Conservation (phyloP, 148 eudicot genomes). For the Agrostemma githago region DNA sequence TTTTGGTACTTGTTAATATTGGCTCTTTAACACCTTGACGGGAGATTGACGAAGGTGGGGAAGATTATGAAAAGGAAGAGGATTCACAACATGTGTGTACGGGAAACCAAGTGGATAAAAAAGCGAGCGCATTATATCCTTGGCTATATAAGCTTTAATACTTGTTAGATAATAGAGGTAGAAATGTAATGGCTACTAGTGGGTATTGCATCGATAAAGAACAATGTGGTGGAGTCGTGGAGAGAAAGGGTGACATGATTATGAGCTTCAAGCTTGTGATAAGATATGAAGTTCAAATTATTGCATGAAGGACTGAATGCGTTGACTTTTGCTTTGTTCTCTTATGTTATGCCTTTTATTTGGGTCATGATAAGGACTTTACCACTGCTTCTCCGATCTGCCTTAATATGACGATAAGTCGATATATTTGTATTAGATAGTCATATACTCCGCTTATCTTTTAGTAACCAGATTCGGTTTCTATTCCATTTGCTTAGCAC, state of each 20-base stretch:
- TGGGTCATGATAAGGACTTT: neutral
- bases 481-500: conserved; percentile 29
- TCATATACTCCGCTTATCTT: conserved; percentile 8
- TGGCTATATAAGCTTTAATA: neutral
- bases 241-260: neutral
- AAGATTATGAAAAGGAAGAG: neutral
- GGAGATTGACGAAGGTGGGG: neutral
- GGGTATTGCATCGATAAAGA: neutral
- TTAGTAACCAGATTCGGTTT: conserved; percentile 21
- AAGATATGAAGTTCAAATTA: too few species aligned
- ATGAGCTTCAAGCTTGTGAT: neutral
- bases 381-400: neutral
- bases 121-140: neutral
- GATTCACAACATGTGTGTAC: neutral
- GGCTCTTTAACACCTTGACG: neutral
- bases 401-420: neutral
- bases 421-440: neutral
- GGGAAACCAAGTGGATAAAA: neutral
- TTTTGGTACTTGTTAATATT: neutral
- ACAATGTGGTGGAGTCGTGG: neutral
- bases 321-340: neutral
- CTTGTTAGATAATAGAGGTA: neutral
- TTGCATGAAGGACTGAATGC: too few species aligned
- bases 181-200: neutral
- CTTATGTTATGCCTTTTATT: neutral